Evolutionary conservation across 139 green algal genomes (phyloP).

Genomic region (Micractinium conductrix): DNA sequence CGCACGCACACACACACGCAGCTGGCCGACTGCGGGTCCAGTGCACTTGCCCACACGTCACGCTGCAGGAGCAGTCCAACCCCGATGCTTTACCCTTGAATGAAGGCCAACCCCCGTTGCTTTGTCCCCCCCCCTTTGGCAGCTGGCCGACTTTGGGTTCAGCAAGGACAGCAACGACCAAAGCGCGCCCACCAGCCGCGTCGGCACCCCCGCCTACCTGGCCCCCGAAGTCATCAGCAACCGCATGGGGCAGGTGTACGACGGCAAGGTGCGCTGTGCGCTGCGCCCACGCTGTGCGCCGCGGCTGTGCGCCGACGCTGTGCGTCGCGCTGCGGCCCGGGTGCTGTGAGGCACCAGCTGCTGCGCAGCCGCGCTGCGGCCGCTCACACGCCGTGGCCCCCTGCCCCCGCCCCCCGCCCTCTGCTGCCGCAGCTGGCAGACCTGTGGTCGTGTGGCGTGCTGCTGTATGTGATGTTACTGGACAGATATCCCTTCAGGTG

Average conservation of each 20-base stretch:
- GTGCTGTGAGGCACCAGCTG: background rate
- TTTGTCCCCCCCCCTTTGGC: background rate
- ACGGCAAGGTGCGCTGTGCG: background rate
- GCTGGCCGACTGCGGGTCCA: background rate
- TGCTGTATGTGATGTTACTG: slow-evolving; percentile 96
- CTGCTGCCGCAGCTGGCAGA: slow-evolving; percentile 65
- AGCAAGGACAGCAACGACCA: slow-evolving; percentile 81
- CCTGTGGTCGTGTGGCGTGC: slow-evolving; percentile 97
- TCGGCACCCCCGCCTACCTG: slow-evolving; percentile 98
- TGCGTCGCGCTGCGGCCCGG: background rate
- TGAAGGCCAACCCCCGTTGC: background rate
- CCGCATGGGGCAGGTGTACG: slow-evolving; percentile 3
- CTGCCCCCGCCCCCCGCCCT: background rate
- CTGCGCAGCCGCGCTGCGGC: background rate
- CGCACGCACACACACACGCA: background rate
- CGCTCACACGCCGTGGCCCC: background rate
- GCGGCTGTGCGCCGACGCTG: background rate
- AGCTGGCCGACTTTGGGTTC: slow-evolving; percentile 64
- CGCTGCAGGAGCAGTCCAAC: no score
- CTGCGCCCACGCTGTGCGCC: background rate
- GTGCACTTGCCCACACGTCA: no score
- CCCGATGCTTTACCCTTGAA: no score
- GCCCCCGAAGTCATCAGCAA: slow-evolving; percentile 85
- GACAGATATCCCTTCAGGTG: slow-evolving; percentile 16
- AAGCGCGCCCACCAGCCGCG: slow-evolving; percentile 79